phyloP scores from a whole-genome alignment of 169 alveolate species.

The Plasmodium adleri region DNA sequence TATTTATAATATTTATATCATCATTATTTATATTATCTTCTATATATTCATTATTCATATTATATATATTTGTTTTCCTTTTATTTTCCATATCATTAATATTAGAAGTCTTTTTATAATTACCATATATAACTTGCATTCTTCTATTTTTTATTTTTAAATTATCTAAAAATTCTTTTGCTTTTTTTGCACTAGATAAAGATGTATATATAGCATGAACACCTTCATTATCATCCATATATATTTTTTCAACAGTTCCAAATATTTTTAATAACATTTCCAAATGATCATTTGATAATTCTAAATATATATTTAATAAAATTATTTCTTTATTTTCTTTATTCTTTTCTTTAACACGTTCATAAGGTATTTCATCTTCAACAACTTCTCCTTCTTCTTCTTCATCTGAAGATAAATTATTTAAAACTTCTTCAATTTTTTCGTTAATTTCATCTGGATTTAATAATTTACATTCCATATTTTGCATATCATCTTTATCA shows the following conservation, averaged over 20 bases:
- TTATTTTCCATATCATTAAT: neutral
- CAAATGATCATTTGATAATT: conserved; percentile 23
- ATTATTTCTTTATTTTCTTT: conserved; percentile 39
- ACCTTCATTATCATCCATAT: conserved; percentile 52
- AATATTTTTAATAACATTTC: conserved; percentile 18
- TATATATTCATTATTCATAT: neutral
- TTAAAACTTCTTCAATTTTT: conserved; percentile 14
- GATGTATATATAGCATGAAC: conserved; percentile 23
- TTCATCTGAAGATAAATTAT: conserved; percentile 51
- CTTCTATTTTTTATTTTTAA: conserved; percentile 60
- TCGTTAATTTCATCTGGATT: conserved; percentile 19
- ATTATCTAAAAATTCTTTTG: conserved; percentile 41
- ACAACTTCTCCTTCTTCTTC: conserved; percentile 75
- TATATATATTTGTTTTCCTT: neutral
- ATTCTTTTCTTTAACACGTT: conserved; percentile 48
- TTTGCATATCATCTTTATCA: neutral
- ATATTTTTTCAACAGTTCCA: conserved; percentile 21
- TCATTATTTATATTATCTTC: neutral
- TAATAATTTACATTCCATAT: neutral
- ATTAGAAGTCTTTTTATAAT: neutral
- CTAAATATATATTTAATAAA: conserved; percentile 35
- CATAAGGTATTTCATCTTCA: conserved; percentile 73
- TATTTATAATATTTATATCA: neutral
- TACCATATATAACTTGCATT: conserved; percentile 52
- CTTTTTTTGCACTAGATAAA: conserved; percentile 29